Evolutionary conservation across 1,139 yeast genomes (phyloP), one percentile per base, ranked within the genome.

Genomic region (Saccharomyces hybrid): DNA sequence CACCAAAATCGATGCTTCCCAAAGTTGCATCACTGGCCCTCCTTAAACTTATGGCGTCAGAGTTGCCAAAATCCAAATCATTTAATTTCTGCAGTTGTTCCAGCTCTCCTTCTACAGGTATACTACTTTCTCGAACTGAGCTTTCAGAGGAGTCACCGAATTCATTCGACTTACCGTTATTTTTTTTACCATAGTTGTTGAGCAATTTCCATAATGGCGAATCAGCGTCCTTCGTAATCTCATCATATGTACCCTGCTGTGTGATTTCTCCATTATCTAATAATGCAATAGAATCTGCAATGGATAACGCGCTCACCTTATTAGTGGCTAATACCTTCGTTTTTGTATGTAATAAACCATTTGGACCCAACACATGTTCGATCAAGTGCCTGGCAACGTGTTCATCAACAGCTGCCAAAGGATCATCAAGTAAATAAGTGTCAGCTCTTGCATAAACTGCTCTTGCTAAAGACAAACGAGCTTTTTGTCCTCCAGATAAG

Each of bases 401-500:
- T 65, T 91, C 95, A 74, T 93, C 97, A 56, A 93, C 96, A 54
- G 98, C 96, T 67, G 96, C 87, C 56, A 93, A 79, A n/a, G 91
- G 88, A 66, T 89, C 99, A 71, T 93, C 99, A 56, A 93, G 74
- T 55, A 93, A 75, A 69, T 89, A 91, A 38, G 91, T 83, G 69
- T 93, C 98, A 2, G 97, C 96, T 63, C 97, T 81, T 2, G 97
- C 84, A 70, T 93, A 93, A 7, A 93, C 97, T 27, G 98, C 97
- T 70, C 99, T 81, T 1, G 98, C 98, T 59, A 93, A 78, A 2
- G 96, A 83, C 52, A 93, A 75, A 72, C 99, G 83, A 1, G 98
- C 97, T 76, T 91, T 93, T 72, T 93, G 98, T 50, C 99, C 99
- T 57, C 99, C 99, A 50, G 97, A 88, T 56, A 93, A 77, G 13